phyloP scores from a whole-genome alignment of 768 basidiomycete genomes.

The Rhodotorula paludigena region DNA sequence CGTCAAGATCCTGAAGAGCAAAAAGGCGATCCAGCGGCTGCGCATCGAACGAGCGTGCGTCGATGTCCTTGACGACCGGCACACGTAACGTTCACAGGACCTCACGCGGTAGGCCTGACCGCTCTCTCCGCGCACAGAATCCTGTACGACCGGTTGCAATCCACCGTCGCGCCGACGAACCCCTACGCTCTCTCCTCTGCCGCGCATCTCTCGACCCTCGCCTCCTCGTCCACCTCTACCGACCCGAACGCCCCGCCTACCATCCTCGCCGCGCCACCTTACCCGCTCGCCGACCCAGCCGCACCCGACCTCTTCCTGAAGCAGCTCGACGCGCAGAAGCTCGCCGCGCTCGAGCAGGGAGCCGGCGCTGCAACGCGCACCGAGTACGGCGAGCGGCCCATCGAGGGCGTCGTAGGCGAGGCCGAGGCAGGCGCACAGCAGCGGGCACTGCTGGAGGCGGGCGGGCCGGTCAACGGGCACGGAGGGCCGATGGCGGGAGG shows the following conservation, averaged over 20 bases:
- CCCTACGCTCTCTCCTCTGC: constrained; percentile 34
- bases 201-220: constrained; percentile 23
- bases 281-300: constrained; percentile 25
- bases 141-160: constrained; percentile 37
- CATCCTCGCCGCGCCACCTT: constrained; percentile 20
- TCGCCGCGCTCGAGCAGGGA: constrained; percentile 22
- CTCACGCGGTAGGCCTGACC: too few species aligned
- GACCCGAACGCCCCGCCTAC: constrained; percentile 16
- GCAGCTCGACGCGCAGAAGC: constrained; percentile 35
- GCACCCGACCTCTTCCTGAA: constrained; percentile 22
- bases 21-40: constrained; percentile 38
- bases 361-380: not conserved
- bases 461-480: constrained; percentile 3
- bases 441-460: constrained; percentile 5
- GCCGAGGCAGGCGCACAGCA: not conserved
- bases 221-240: constrained; percentile 20
- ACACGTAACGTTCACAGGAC: too few species aligned
- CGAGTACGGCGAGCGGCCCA: constrained; percentile 10
- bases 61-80: too few species aligned
- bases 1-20: constrained; percentile 36
- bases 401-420: constrained; percentile 25
- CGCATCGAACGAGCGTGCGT: constrained; percentile 37
- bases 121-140: not conserved
- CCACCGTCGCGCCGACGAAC: constrained; percentile 27
- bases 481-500: not conserved